Evolutionary conservation across 2,329 filamentous ascomycete genomes (phyloP).

Genomic region (Ceratocystis cubensis): DNA sequence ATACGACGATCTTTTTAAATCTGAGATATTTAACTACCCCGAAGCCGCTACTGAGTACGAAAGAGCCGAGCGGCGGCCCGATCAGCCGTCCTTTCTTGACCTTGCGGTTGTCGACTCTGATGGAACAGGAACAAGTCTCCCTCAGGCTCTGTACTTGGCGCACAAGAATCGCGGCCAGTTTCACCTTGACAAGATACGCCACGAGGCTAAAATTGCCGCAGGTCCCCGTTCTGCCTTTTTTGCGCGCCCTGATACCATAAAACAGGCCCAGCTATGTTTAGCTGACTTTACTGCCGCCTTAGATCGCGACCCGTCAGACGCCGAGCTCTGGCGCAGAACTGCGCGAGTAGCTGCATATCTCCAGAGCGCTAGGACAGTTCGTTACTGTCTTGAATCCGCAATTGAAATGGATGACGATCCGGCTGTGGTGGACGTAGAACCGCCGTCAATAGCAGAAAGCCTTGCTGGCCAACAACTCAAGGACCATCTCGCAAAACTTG

Average conservation of each 20-base stretch:
- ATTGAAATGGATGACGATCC: slow-evolving; percentile 57
- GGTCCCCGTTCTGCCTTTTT: slow-evolving; percentile 28
- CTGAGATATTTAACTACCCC: slow-evolving; percentile 86
- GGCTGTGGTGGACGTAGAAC: slow-evolving; percentile 47
- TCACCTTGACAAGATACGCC: slow-evolving; percentile 59
- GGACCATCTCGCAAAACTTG: slow-evolving; percentile 39
- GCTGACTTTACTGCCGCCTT: slow-evolving; percentile 46
- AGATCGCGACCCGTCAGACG: slow-evolving; percentile 54
- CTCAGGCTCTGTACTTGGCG: slow-evolving; percentile 81
- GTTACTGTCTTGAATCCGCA: slow-evolving; percentile 53
- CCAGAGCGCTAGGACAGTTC: slow-evolving; percentile 43
- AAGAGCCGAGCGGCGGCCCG: slow-evolving; percentile 48
- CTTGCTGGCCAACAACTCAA: slow-evolving; percentile 52
- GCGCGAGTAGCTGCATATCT: slow-evolving; percentile 47
- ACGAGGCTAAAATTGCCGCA: slow-evolving; percentile 32
- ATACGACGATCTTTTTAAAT: slow-evolving; percentile 74
- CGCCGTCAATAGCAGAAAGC: slow-evolving; percentile 49
- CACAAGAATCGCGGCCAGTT: slow-evolving; percentile 96
- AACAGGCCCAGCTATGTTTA: slow-evolving; percentile 36
- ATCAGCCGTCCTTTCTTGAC: slow-evolving; percentile 34
- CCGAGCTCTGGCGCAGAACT: slow-evolving; percentile 50
- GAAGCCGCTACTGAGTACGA: slow-evolving; percentile 79
- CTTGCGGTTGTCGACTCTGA: slow-evolving; percentile 19
- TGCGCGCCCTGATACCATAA: slow-evolving; percentile 29
- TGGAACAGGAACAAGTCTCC: slow-evolving; percentile 50